Percentiles rank a stretch among this genome's conserved stretches.
These are phyloP conservation scores for Herpetomonas tarakana DNA, from an alignment of 208 protist genomes.

Conservation along the genomic window DNA sequence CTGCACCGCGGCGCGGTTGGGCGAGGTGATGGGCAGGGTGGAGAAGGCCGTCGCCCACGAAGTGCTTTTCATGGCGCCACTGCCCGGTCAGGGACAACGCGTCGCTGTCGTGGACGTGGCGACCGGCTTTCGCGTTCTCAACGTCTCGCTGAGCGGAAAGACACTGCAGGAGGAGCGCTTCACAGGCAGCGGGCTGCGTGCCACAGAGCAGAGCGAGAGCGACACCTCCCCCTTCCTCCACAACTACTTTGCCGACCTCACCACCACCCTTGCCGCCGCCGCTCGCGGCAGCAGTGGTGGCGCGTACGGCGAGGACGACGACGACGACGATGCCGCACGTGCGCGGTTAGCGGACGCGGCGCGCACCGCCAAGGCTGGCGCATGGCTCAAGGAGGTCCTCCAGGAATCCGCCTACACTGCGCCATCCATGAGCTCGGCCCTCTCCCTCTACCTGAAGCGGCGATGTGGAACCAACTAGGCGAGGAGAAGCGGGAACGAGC, in stretches of 20 bases:
- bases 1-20: slow-evolving; percentile 5
- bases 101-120: slow-evolving; percentile 41
- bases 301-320: slow-evolving; percentile 6
- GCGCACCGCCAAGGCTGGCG: slow-evolving; percentile 26
- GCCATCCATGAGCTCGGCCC: slow-evolving; percentile 67
- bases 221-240: no score
- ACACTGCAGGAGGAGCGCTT: slow-evolving; percentile 15
- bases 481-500: neutral
- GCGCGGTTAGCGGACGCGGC: slow-evolving; percentile 15
- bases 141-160: slow-evolving; percentile 15
- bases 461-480: slow-evolving; percentile 5
- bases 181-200: slow-evolving; percentile 1
- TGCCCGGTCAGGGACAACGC: slow-evolving; percentile 17
- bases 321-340: slow-evolving; percentile 5
- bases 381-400: slow-evolving; percentile 63
- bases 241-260: slow-evolving; percentile 43
- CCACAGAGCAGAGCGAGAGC: no score
- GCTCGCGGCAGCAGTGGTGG: slow-evolving; percentile 12
- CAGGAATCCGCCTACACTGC: slow-evolving; percentile 71
- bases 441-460: slow-evolving; percentile 64
- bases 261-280: no score
- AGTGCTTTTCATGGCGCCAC: slow-evolving; percentile 23
- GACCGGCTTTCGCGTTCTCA: slow-evolving; percentile 49
- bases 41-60: slow-evolving; percentile 7
- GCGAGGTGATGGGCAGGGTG: slow-evolving; percentile 12